Evolutionary conservation across 2,329 filamentous ascomycete species (phyloP).

Genomic region (Verticillium tricorpus): DNA sequence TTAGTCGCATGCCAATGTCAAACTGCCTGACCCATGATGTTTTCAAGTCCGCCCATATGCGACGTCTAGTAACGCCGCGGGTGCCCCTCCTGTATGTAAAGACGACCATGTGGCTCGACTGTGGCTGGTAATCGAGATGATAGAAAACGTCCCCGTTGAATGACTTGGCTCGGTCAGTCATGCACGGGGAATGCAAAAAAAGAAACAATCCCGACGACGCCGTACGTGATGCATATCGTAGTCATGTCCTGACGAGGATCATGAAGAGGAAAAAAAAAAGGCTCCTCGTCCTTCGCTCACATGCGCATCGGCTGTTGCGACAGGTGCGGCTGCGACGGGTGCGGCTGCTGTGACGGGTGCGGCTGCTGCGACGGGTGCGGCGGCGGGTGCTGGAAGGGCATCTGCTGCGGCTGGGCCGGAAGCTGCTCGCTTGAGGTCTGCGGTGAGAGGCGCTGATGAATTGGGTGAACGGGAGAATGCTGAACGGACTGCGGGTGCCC

Average conservation of each 20-base stretch:
- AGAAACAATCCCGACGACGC: not conserved
- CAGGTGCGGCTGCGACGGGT: not conserved
- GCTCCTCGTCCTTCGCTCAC: not conserved
- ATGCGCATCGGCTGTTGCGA: not conserved
- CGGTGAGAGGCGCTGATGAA: not conserved
- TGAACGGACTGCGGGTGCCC: not conserved
- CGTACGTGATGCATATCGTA: not conserved
- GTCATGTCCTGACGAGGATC: not conserved
- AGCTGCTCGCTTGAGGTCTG: not conserved
- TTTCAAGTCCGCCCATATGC: not conserved
- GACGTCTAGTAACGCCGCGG: slow-evolving; percentile 11
- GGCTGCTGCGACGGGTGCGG: no score
- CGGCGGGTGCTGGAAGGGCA: not conserved
- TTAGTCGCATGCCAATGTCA: not conserved
- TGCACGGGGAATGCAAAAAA: not conserved
- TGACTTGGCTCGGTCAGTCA: not conserved
- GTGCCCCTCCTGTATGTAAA: not conserved
- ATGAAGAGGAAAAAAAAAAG: not conserved
- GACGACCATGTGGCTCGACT: not conserved
- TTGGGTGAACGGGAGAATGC: not conserved
- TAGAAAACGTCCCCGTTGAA: not conserved
- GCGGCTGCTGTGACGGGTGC: not conserved
- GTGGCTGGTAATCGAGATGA: not conserved
- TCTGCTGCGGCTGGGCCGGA: not conserved
- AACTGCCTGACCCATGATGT: not conserved